Conservation (phyloP, 176 grass and related monocot genomes). For the Otatea glauca region DNA sequence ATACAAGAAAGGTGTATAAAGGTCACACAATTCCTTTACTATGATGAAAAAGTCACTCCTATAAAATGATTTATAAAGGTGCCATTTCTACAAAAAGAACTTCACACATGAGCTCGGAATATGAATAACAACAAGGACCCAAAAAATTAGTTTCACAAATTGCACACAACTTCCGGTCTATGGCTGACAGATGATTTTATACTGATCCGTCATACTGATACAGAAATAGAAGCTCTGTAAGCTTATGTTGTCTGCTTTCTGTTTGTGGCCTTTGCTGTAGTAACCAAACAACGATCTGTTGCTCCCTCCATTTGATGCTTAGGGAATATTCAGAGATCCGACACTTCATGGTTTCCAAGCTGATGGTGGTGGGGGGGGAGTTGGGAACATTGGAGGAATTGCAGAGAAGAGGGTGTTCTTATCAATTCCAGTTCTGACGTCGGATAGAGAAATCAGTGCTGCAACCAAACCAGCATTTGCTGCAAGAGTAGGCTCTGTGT, state of each 20-base stretch:
- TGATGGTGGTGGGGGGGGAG: slow-evolving; percentile 76
- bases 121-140: slow-evolving; percentile 54
- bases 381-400: slow-evolving; percentile 88
- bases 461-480: slow-evolving; percentile 91
- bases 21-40: slow-evolving; percentile 44
- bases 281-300: slow-evolving; percentile 48
- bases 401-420: slow-evolving; percentile 96
- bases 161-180: slow-evolving; percentile 65
- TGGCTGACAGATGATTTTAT: slow-evolving; percentile 56
- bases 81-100: slow-evolving; percentile 88
- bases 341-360: slow-evolving; percentile 76
- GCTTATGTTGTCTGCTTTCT: slow-evolving; percentile 45
- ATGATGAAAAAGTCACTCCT: slow-evolving; percentile 58
- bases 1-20: slow-evolving; percentile 32
- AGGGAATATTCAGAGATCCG: slow-evolving; percentile 39
- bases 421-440: slow-evolving; percentile 60
- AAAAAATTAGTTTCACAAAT: slow-evolving; percentile 65
- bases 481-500: slow-evolving; percentile 85
- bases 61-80: slow-evolving; percentile 64
- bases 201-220: slow-evolving; percentile 47
- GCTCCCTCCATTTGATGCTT: slow-evolving; percentile 45
- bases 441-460: slow-evolving; percentile 76
- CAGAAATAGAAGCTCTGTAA: slow-evolving; percentile 56
- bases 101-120: slow-evolving; percentile 57
- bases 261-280: slow-evolving; percentile 48